Conservation (phyloP, 495 filamentous ascomycete species). For the Neohortaea acidophila region DNA sequence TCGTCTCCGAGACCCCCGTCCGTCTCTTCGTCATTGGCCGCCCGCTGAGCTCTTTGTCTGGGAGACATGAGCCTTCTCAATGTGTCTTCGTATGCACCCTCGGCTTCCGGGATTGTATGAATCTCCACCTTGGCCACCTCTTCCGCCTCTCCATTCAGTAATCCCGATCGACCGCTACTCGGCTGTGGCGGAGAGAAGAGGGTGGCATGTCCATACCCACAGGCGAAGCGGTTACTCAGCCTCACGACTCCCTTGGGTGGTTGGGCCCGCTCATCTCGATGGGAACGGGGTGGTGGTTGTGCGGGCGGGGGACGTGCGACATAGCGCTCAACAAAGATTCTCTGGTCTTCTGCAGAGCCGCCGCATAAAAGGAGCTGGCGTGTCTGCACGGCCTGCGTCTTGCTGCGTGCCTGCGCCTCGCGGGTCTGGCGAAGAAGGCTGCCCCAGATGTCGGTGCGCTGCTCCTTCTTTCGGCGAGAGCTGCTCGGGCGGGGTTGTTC, state of each 20-base stretch:
- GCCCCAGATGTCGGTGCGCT: constrained; percentile 14
- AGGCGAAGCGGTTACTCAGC: constrained; percentile 16
- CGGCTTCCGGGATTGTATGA: constrained; percentile 13
- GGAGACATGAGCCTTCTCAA: constrained; percentile 8
- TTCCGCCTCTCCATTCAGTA: constrained; percentile 13
- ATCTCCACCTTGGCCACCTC: constrained; percentile 14
- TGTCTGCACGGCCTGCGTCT: constrained; percentile 7
- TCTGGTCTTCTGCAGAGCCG: constrained; percentile 13
- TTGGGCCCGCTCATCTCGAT: background rate
- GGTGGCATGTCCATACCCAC: constrained; percentile 17
- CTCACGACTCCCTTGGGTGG: constrained; percentile 9
- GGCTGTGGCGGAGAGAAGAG: constrained; percentile 12
- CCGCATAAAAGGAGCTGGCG: constrained; percentile 11
- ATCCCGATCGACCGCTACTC: background rate
- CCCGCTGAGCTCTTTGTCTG: background rate
- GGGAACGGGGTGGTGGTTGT: constrained; percentile 1
- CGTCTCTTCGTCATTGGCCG: background rate
- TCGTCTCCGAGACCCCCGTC: background rate
- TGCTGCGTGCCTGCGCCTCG: constrained; percentile 16
- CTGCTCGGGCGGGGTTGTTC: background rate
- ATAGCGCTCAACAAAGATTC: constrained; percentile 4
- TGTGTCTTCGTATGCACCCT: constrained; percentile 10
- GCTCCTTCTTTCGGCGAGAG: constrained; percentile 1
- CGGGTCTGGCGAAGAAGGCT: constrained; percentile 16
- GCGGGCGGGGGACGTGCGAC: constrained; percentile 14